Evolutionary conservation across 108 stramenopile genomes (phyloP), one percentile per base, ranked within the genome.

Genomic region (Skeletonema potamos): DNA sequence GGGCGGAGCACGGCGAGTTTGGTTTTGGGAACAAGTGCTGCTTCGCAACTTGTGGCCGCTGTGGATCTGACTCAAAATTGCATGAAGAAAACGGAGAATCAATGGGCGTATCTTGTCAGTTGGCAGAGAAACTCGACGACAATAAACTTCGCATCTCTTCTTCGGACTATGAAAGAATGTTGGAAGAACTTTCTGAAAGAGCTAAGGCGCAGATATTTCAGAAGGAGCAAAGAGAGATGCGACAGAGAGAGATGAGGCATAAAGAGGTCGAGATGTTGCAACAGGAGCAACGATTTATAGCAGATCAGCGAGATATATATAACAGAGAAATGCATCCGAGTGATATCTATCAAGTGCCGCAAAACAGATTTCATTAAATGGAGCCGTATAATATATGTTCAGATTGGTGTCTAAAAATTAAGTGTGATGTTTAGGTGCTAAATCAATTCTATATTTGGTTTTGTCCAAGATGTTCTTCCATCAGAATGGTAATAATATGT

Each of bases 11-110:
- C 66, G 89, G 88, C 4, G 92, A 93, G 64, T 74, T 90, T n/a
- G 89, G 92, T 28, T 93, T 91, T 68, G 92, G 92, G 18, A 89
- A 93, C 72, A 89, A 89, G 62, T 93, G 92, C 57, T 77, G 79
- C 32, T 87, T 84, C 54, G 63, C 85, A 51, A 87, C 87, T 22
- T 93, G 92, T 61, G 92, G 87, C 3, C 81, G 82, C 20, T 93
- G 92, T 54, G 79, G 85, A 11, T 88, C 89, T 37, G 79, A 81
- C n/a, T 33, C 66, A 18, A 64, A 86, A 6, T 57, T 77, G 70
- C 92, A 93, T 61, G 27, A 26, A n/a, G 72, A 63, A 32, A 81
- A 64, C 6, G 29, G 73, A 11, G 57, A 46, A 12, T 64, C 70
- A 6, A 93, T 93, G 92, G 92, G 92, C 8, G 83, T 90, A 60